phyloP scores from a whole-genome alignment of 306 rosid genomes.

The Begonia fuchsioides region DNA sequence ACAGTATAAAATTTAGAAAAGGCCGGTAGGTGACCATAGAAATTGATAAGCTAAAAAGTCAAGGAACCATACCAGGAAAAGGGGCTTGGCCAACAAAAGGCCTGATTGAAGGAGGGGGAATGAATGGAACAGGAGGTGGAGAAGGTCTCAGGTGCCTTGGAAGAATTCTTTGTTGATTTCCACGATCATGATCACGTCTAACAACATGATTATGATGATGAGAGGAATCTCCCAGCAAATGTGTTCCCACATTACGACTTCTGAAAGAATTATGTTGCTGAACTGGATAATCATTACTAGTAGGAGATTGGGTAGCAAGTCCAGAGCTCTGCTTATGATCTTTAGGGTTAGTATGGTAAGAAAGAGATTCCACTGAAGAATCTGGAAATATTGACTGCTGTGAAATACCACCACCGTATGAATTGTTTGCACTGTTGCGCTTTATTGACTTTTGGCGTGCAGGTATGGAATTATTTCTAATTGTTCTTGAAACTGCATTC shows the following conservation, averaged over 20 bases:
- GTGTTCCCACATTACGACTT: constrained; percentile 42
- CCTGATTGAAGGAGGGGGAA: constrained; percentile 29
- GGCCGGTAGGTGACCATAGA: constrained; percentile 3
- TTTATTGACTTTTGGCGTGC: constrained; percentile 31
- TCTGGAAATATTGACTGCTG: constrained; percentile 31
- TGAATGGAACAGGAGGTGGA: constrained; percentile 32
- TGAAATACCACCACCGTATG: constrained; percentile 34
- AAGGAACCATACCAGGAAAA: constrained; percentile 40
- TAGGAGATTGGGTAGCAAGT: constrained; percentile 30
- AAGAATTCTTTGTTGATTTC: constrained; percentile 33
- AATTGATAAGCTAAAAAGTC: background rate
- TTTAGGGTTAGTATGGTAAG: constrained; percentile 26
- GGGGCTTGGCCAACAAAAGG: constrained; percentile 40
- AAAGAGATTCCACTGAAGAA: constrained; percentile 23
- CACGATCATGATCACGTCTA: constrained; percentile 74
- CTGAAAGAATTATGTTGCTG: constrained; percentile 42
- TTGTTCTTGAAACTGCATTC: constrained; percentile 12
- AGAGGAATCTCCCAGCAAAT: constrained; percentile 59
- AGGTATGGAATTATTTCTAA: constrained; percentile 22
- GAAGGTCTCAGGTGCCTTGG: constrained; percentile 39
- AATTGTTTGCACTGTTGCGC: constrained; percentile 28
- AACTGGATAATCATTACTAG: constrained; percentile 31
- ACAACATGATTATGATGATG: constrained; percentile 40
- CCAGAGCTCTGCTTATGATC: constrained; percentile 47
- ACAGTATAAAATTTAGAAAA: constrained; percentile 13